These are phyloP conservation scores for Histomonas meleagridis DNA, from an alignment of 208 protist genomes.

Conservation along the genomic window DNA sequence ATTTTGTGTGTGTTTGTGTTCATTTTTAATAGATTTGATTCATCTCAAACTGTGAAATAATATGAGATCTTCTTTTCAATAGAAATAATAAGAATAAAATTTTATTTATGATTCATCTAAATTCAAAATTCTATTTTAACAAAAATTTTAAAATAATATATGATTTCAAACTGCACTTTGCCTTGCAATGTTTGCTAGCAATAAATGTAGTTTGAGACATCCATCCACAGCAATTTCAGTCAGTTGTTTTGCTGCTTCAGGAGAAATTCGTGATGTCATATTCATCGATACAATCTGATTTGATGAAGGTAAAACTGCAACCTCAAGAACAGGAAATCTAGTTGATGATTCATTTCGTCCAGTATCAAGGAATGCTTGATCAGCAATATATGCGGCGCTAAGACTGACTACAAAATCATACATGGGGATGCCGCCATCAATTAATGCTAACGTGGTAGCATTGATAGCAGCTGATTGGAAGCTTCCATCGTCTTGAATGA, in stretches of 20 bases:
- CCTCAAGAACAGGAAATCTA: background rate
- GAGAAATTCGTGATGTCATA: background rate
- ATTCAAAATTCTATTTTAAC: too few species aligned
- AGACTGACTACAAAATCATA: constrained; percentile 63
- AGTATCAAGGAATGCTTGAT: constrained; percentile 6
- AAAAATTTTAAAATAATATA: too few species aligned
- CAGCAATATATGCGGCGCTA: constrained; percentile 56
- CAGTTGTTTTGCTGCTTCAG: background rate
- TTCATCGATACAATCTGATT: constrained; percentile 5
- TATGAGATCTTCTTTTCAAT: too few species aligned
- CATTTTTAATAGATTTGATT: too few species aligned
- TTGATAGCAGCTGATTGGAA: constrained; percentile 60
- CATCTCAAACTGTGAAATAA: too few species aligned
- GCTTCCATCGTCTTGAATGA: constrained; percentile 69
- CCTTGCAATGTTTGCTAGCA: background rate
- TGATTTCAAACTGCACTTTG: too few species aligned
- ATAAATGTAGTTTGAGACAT: background rate
- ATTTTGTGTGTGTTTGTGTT: too few species aligned
- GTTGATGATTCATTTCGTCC: background rate
- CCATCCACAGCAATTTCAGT: background rate
- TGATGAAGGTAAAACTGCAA: background rate
- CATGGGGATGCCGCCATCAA: constrained; percentile 72
- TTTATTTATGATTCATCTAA: too few species aligned
- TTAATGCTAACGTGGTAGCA: constrained; percentile 65
- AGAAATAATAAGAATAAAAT: too few species aligned